These are phyloP conservation scores for Cadophora gregata DNA, from an alignment of 2,329 filamentous ascomycete genomes.

Conservation along the genomic window DNA sequence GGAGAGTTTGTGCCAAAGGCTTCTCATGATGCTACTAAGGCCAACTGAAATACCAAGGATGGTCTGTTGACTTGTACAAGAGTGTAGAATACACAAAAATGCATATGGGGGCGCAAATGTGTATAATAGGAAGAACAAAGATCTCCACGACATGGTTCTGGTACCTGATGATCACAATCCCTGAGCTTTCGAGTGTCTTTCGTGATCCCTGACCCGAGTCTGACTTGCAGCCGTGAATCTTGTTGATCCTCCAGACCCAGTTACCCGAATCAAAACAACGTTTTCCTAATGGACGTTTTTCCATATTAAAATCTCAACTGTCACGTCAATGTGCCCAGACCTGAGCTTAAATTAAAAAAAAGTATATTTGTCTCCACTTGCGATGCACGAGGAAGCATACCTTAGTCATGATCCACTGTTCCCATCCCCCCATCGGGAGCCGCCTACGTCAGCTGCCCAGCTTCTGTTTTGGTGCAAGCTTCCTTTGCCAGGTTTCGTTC, in stretches of 20 bases:
- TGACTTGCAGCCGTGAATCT: conserved; percentile 7
- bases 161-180: conserved; percentile 17
- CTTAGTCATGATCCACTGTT: not conserved
- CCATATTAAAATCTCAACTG: no score
- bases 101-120: conserved; percentile 28
- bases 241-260: not conserved
- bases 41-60: conserved; percentile 30
- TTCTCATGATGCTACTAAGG: conserved; percentile 49
- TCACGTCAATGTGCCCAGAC: no score
- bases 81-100: conserved; percentile 34
- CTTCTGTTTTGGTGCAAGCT: conserved; percentile 18
- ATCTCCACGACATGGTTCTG: conserved; percentile 28
- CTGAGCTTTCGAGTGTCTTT: not conserved
- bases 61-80: conserved; percentile 32
- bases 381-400: conserved; percentile 3
- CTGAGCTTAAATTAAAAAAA: no score
- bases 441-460: conserved; percentile 36
- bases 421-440: conserved; percentile 25
- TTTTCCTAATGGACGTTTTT: no score
- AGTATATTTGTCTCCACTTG: not conserved
- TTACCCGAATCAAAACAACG: not conserved
- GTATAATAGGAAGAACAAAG: conserved; percentile 33
- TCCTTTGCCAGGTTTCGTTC: conserved; percentile 30
- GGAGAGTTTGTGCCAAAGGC: conserved; percentile 56
- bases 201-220: conserved; percentile 6